Evolutionary conservation across 768 basidiomycete species (phyloP), one percentile per base, ranked within the genome.

Genomic region (Melanogaster broomeanus): DNA sequence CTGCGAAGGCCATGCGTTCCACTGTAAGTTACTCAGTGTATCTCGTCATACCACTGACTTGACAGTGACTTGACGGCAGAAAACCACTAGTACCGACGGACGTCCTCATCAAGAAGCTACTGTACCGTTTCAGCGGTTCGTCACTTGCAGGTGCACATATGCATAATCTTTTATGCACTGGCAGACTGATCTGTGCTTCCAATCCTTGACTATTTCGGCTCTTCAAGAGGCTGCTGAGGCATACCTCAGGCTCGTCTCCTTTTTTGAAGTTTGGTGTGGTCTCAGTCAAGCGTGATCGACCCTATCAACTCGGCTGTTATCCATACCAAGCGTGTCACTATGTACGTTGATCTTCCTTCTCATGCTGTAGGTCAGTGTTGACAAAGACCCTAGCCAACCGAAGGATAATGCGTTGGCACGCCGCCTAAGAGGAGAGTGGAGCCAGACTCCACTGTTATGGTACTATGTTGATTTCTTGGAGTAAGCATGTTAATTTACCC

Each of bases 51-150:
- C n/a, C 18, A 8, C 38, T 42, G 38, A 43, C 51, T 42, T 21
- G 15, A 21, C 21, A 45, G 33, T 25, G 30, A 42, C n/a, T 6
- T 34, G 31, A 12, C 30, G 28, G n/a, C 46, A 30, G 40, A 57
- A 58, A 27, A 34, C 86, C 53, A 82, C 88, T 62, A 88, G 88
- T 87, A 76, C 87, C 85, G 51, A 90, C 87, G 52, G 87, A 90
- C 74, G 80, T 89, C 52, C 78, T 91, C 52, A 89, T 92, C 69
- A 79, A 88, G 67, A 90, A 90, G 72, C 82, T 90, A 48, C 88
- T 88, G 51, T 90, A 48, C 88, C 88, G 51, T 91, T 92, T 86
- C 87, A 91, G 74, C 82, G 88, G 55, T 81, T 93, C 43, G 89
- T 91, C 4, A 83, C n/a, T n/a, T n/a, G n/a, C n/a, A n/a, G n/a